A percentile compares a stretch with the other conserved stretches of the same genome.
These are phyloP conservation scores for Xerocomus spinulosus DNA, from an alignment of 768 basidiomycete genomes.

Conservation along the genomic window DNA sequence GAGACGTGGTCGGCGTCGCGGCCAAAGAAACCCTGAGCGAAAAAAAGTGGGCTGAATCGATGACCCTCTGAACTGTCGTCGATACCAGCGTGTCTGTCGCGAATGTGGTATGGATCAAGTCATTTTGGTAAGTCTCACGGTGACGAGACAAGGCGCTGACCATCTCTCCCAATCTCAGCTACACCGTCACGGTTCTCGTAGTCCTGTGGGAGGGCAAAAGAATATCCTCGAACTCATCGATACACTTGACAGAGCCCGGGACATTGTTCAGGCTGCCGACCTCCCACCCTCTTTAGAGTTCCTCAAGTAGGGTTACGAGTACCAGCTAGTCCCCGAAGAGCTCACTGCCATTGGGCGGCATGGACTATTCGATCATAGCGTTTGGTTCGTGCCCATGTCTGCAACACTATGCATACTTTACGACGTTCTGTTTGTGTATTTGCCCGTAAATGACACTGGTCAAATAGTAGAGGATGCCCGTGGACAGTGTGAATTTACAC, in stretches of 20 bases:
- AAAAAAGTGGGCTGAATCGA: slow-evolving; percentile 42
- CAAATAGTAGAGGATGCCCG: too few species aligned
- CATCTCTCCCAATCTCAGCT: slow-evolving; percentile 23
- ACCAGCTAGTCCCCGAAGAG: slow-evolving; percentile 31
- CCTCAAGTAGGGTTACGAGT: slow-evolving; percentile 34
- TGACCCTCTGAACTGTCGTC: slow-evolving; percentile 21
- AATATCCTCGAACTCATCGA: slow-evolving; percentile 30
- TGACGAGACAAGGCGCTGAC: not conserved
- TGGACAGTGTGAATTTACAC: too few species aligned
- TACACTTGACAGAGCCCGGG: slow-evolving; percentile 26
- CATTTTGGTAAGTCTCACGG: slow-evolving; percentile 29
- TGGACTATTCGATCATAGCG: slow-evolving; percentile 39
- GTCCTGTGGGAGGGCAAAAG: slow-evolving; percentile 25
- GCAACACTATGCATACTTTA: too few species aligned
- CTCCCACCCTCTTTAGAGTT: slow-evolving; percentile 34
- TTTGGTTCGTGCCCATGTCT: slow-evolving; percentile 33
- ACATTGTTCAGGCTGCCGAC: slow-evolving; percentile 22
- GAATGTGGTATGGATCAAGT: slow-evolving; percentile 35
- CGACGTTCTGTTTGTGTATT: slow-evolving; percentile 14
- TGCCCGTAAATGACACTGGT: too few species aligned
- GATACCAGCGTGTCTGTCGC: slow-evolving; percentile 12
- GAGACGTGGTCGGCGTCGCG: slow-evolving; percentile 19
- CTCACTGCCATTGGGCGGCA: slow-evolving; percentile 35
- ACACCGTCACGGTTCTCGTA: slow-evolving; percentile 41
- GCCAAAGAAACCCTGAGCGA: slow-evolving; percentile 37